Conservation (phyloP, 2,329 filamentous ascomycete genomes). For the Cercospora berteroae region DNA sequence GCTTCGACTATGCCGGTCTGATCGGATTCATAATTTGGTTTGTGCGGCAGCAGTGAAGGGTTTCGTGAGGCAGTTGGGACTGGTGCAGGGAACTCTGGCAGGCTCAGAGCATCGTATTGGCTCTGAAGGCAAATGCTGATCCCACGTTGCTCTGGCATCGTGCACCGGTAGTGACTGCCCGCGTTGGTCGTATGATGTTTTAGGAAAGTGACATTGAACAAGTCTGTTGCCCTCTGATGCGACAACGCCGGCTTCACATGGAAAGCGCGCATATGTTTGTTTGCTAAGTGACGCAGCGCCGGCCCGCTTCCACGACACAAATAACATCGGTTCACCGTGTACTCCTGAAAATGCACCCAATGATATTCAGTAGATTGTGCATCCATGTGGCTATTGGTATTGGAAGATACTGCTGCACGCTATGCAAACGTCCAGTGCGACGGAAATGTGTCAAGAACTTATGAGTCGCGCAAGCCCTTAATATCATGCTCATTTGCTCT, state of each 20-base stretch:
- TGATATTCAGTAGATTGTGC: not conserved
- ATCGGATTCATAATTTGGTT: not conserved
- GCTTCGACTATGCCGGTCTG: conserved; percentile 18
- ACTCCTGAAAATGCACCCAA: not conserved
- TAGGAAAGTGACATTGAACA: not conserved
- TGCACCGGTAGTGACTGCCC: not conserved
- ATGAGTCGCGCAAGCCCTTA: not conserved
- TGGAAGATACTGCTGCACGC: not conserved
- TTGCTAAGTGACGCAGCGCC: not conserved
- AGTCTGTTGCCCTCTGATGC: not conserved
- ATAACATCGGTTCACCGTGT: not conserved
- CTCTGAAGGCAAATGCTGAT: conserved; percentile 44
- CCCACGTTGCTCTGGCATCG: conserved; percentile 39
- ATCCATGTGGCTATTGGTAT: not conserved
- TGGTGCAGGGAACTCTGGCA: conserved; percentile 42
- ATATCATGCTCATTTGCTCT: not conserved
- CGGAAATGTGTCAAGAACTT: not conserved
- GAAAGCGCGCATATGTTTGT: not conserved
- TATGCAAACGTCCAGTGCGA: not conserved
- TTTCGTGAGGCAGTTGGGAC: conserved; percentile 27
- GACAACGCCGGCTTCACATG: not conserved
- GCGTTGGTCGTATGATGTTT: not conserved
- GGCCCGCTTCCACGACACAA: not conserved
- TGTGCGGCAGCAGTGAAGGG: conserved; percentile 1
- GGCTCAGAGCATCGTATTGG: conserved; percentile 41